Conservation (phyloP, 345 rosid species). For the Citrus cavaleriei region DNA sequence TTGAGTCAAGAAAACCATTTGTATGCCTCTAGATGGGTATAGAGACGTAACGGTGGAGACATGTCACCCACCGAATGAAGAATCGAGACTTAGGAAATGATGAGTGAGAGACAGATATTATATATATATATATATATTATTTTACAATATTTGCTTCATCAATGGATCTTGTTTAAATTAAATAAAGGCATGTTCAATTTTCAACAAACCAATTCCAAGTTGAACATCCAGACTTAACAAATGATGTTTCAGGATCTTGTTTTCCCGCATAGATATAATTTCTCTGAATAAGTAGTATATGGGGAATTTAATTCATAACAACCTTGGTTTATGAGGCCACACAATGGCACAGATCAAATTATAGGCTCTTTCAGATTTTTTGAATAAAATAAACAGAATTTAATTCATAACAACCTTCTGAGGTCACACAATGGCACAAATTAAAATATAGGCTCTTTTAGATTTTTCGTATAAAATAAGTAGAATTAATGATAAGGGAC, state of each 20-base stretch:
- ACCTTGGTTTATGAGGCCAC: too few relatives aligned
- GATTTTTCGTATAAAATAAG: too few relatives aligned
- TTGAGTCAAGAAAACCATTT: conserved; percentile 7
- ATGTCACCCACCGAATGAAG: conserved; percentile 2
- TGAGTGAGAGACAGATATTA: neutral
- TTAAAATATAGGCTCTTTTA: neutral
- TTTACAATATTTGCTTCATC: neutral
- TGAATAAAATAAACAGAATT: too few relatives aligned
- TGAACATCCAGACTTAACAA: neutral
- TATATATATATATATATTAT: too few relatives aligned
- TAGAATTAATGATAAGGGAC: too few relatives aligned
- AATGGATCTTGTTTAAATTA: neutral
- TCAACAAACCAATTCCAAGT: neutral
- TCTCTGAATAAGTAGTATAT: neutral
- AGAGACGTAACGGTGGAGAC: neutral
- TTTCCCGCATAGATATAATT: neutral
- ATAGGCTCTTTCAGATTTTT: neutral
- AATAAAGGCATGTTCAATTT: neutral
- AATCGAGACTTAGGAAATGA: neutral
- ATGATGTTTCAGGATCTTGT: neutral
- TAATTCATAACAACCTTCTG: neutral
- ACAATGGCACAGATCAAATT: too few relatives aligned
- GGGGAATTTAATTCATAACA: neutral
- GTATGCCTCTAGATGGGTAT: neutral
- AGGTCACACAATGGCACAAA: too few relatives aligned